Evolutionary conservation across 179 eudicot genomes (phyloP), one percentile per base, ranked within the genome.

Genomic region (Beta macrorhiza): DNA sequence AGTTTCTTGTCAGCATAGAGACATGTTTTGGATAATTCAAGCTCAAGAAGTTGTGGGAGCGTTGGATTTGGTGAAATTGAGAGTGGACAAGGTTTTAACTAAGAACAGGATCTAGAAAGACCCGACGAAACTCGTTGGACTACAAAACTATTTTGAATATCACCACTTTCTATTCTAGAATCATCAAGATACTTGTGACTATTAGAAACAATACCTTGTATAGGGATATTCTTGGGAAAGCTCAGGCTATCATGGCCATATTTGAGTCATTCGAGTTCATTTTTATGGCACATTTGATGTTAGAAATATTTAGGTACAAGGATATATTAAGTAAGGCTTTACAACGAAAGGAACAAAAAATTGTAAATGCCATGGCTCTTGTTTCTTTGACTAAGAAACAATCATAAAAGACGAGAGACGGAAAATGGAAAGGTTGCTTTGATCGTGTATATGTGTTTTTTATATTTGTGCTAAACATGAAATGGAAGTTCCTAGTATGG

Each of bases 1-100:
- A 17, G 49, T 67, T 53, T 78, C 79, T 78, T 78, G 73, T 25
- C 49, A 78, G 44, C 62, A 61, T 49, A 13, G 16, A 64, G 72
- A 67, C 32, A 29, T 29, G 32, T 29, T 29, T 29, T 2, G 29
- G 25, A 73, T 5, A 64, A 44, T 25, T 0, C 45, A 65, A n/a
- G 49, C 62, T 49, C 14, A 29, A 78, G 19, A n/a, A 20, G 52
- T 42, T 32, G 13, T 44, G 5, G 32, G 61, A 61, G 57, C 7
- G 0, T 62, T 76, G 8, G 32, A 53, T 3, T 37, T 32, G 37
- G 42, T 20, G 58, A 70, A 49, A 71, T 79, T 25, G 16, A 69
- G 58, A 47, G 22, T 72, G 71, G 76, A 19, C 25, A 15, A 25
- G 61, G 61, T 29, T 44, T 57, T 16, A 78, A 78, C 20, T 75